A percentile compares a stretch with the other conserved stretches of the same genome.
Conservation (phyloP, 2,329 filamentous ascomycete species). For the Verticillium dahliae region DNA sequence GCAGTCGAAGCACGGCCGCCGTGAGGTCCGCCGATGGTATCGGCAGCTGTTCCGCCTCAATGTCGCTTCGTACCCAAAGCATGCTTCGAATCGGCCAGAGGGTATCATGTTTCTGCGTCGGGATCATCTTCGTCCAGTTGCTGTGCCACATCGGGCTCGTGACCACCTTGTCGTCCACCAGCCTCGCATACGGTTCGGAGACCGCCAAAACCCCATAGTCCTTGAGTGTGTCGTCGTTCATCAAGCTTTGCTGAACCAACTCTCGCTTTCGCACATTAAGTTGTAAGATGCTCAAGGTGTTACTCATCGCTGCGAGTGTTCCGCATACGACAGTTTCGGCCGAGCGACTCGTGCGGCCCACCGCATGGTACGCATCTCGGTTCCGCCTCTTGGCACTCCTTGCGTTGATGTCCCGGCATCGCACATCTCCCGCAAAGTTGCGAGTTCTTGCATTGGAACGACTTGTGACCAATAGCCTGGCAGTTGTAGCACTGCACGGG, state of each 20-base stretch:
- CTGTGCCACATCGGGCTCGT: neutral
- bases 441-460: too few species aligned
- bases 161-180: slow-evolving; percentile 2
- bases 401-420: too few species aligned
- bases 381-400: too few species aligned
- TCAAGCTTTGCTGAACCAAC: slow-evolving; percentile 5
- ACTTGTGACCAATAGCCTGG: too few species aligned
- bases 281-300: slow-evolving; percentile 1
- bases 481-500: too few species aligned
- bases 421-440: too few species aligned
- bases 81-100: slow-evolving; percentile 12
- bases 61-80: slow-evolving; percentile 10
- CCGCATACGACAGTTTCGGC: neutral
- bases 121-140: neutral
- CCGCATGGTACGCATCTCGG: too few species aligned
- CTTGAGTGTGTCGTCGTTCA: slow-evolving; percentile 6
- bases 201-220: neutral
- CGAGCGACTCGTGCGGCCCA: too few species aligned
- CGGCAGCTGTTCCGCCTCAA: slow-evolving; percentile 10
- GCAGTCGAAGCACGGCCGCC: neutral
- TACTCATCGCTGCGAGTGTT: slow-evolving; percentile 2
- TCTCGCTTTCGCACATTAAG: slow-evolving; percentile 8
- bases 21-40: neutral
- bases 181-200: slow-evolving; percentile 5
- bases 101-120: slow-evolving; percentile 7